A percentile compares a stretch with the other conserved stretches of the same genome.
phyloP scores from a whole-genome alignment of 2,329 filamentous ascomycete species.

The Grosmannia clavigera region DNA sequence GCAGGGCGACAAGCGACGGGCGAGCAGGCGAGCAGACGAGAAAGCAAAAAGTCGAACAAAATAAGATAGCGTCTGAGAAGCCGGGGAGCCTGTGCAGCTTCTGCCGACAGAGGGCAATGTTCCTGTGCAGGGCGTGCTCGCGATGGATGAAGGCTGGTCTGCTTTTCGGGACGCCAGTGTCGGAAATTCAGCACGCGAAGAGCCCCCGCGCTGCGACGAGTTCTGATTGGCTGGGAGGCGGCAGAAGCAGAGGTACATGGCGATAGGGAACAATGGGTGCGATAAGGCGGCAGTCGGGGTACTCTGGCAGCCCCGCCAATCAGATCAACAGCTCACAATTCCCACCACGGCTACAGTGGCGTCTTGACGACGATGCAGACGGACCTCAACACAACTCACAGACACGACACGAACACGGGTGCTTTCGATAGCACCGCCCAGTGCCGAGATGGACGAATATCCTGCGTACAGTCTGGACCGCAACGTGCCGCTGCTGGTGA shows the following conservation, averaged over 20 bases:
- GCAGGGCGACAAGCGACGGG: too few species aligned
- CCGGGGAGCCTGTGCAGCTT: background rate
- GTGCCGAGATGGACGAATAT: slow-evolving; percentile 59
- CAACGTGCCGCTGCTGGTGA: slow-evolving; percentile 72
- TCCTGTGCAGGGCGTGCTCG: too few species aligned
- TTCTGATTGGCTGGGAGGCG: slow-evolving; percentile 1
- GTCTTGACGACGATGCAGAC: too few species aligned
- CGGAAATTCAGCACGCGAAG: background rate
- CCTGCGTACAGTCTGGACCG: slow-evolving; percentile 69
- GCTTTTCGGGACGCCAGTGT: background rate
- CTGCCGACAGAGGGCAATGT: background rate
- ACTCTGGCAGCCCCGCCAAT: background rate
- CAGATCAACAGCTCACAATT: background rate
- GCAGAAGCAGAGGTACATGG: background rate
- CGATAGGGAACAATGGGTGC: background rate
- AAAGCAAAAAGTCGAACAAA: background rate
- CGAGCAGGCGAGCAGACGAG: too few species aligned
- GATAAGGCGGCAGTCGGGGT: background rate
- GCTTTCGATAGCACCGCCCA: background rate
- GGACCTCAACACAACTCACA: background rate
- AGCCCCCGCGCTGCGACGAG: slow-evolving; percentile 2
- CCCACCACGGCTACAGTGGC: background rate
- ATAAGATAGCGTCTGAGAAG: background rate
- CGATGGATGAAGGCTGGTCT: background rate
- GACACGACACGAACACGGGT: background rate